These are phyloP conservation scores for Talaromyces amestolkiae DNA, from an alignment of 2,329 filamentous ascomycete species.

Conservation along the genomic window DNA sequence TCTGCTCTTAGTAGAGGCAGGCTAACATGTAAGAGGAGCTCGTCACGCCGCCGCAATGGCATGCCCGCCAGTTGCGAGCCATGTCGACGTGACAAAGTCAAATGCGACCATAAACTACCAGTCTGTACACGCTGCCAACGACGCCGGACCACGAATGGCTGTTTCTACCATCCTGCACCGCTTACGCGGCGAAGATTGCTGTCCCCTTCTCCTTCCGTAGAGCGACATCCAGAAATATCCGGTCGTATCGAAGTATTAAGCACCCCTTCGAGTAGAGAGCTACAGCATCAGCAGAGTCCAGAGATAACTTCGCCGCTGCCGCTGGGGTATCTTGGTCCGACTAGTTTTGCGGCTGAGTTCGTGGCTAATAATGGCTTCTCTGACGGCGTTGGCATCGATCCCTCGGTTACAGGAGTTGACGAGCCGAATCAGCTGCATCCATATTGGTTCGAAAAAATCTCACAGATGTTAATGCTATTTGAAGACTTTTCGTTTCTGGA, in stretches of 20 bases:
- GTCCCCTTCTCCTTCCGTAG: background rate
- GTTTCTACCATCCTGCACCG: constrained; percentile 16
- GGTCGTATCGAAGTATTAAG: background rate
- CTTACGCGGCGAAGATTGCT: background rate
- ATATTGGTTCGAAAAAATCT: constrained; percentile 7
- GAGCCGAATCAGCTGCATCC: background rate
- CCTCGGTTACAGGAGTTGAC: background rate
- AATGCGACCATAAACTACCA: constrained; percentile 35
- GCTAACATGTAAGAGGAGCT: background rate
- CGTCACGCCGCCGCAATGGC: constrained; percentile 31
- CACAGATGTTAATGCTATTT: background rate
- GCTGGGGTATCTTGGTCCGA: constrained; percentile 35
- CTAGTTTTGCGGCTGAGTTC: constrained; percentile 33
- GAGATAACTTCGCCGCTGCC: constrained; percentile 22
- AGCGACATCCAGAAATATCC: background rate
- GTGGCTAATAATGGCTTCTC: constrained; percentile 25
- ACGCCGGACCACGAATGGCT: background rate
- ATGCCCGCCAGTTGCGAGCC: constrained; percentile 37
- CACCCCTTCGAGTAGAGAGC: background rate
- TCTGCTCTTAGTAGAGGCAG: no score
- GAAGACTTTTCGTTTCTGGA: background rate
- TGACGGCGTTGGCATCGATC: constrained; percentile 16
- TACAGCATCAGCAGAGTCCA: background rate
- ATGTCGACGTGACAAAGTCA: constrained; percentile 37
- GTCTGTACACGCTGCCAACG: constrained; percentile 22